Conservation (phyloP, 371 early-diverging fungal genomes). For the Coemansia sp. region DNA sequence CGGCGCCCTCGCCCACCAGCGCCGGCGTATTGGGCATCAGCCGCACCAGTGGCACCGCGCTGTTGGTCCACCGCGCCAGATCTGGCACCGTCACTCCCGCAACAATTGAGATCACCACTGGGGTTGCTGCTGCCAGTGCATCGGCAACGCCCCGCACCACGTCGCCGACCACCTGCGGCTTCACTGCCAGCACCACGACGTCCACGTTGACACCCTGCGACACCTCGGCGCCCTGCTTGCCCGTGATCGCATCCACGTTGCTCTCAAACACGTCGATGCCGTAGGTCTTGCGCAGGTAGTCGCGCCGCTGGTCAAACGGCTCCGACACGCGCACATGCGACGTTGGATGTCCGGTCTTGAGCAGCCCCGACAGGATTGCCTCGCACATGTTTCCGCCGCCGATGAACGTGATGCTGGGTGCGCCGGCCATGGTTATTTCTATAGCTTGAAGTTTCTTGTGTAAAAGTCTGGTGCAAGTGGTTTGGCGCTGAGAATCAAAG, state of each 20-base stretch:
- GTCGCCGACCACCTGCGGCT: slow-evolving; percentile 79
- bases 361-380: slow-evolving; percentile 87
- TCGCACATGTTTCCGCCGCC: slow-evolving; percentile 96
- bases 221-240: slow-evolving; percentile 8
- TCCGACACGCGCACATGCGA: slow-evolving; percentile 76
- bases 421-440: not conserved
- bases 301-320: slow-evolving; percentile 65
- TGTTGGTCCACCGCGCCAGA: slow-evolving; percentile 67
- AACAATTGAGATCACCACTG: slow-evolving; percentile 83
- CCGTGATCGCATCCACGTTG: slow-evolving; percentile 30
- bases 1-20: slow-evolving; percentile 81
- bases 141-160: slow-evolving; percentile 63
- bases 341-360: slow-evolving; percentile 69
- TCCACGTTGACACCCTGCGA: slow-evolving; percentile 48
- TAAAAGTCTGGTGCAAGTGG: too few species aligned
- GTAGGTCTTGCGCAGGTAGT: slow-evolving; percentile 66
- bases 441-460: too few species aligned
- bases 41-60: slow-evolving; percentile 66
- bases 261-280: slow-evolving; percentile 19
- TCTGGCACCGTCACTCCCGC: slow-evolving; percentile 83
- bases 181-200: slow-evolving; percentile 84
- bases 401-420: slow-evolving; percentile 63
- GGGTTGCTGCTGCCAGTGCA: slow-evolving; percentile 51
- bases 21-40: slow-evolving; percentile 97
- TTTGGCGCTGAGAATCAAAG: too few species aligned